Evolutionary conservation across 2,329 filamentous ascomycete species (phyloP).

Genomic region (Ramularia endophylla): DNA sequence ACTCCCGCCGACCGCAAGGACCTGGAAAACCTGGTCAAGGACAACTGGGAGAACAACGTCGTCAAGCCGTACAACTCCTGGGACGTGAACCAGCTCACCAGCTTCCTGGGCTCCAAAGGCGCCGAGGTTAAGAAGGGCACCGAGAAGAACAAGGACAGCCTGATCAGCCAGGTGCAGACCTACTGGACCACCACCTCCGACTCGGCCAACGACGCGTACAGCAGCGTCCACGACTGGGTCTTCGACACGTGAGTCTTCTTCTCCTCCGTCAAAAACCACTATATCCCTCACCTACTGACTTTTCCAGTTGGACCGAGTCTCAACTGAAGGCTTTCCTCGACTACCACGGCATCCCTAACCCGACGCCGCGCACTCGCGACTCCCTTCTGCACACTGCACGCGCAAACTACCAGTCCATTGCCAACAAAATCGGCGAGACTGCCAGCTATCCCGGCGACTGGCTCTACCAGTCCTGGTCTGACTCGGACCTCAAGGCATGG

Average conservation of each 20-base stretch:
- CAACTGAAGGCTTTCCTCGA: slow-evolving; percentile 91
- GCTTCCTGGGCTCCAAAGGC: slow-evolving; percentile 66
- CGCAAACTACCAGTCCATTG: slow-evolving; percentile 71
- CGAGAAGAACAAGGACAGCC: slow-evolving; percentile 61
- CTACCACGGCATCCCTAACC: slow-evolving; percentile 77
- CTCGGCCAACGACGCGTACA: slow-evolving; percentile 64
- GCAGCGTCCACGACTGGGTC: slow-evolving; percentile 79
- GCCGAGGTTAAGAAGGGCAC: slow-evolving; percentile 62
- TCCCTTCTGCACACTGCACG: slow-evolving; percentile 71
- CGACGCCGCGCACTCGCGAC: slow-evolving; percentile 82
- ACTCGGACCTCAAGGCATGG: slow-evolving; percentile 91
- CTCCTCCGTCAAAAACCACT: not conserved
- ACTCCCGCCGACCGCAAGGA: slow-evolving; percentile 86
- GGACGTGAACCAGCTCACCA: slow-evolving; percentile 62
- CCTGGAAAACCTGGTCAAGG: slow-evolving; percentile 81
- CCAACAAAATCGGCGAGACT: slow-evolving; percentile 71
- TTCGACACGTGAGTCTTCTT: slow-evolving; percentile 61
- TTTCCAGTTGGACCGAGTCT: slow-evolving; percentile 76
- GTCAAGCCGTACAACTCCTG: slow-evolving; percentile 70
- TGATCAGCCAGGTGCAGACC: slow-evolving; percentile 63
- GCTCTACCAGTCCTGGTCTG: slow-evolving; percentile 86
- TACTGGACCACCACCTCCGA: slow-evolving; percentile 77
- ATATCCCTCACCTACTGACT: slow-evolving; percentile 31
- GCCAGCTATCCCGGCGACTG: slow-evolving; percentile 87
- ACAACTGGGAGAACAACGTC: slow-evolving; percentile 79